These are phyloP conservation scores for Euphorbia celastroides DNA, from an alignment of 441 rosid genomes.

Conservation along the genomic window DNA sequence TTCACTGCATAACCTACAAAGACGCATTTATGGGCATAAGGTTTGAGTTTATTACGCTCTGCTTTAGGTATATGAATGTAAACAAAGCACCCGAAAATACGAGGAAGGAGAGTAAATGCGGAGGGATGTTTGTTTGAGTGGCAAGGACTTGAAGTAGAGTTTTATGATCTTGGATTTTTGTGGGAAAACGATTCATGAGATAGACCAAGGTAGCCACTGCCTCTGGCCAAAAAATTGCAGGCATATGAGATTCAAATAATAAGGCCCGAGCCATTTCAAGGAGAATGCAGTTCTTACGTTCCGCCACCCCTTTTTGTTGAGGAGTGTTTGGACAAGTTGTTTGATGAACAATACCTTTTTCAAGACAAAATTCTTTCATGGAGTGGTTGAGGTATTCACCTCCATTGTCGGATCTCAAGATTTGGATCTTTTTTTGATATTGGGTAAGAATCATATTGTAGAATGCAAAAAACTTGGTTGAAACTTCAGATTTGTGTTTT, in stretches of 20 bases:
- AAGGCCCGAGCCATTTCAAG: neutral
- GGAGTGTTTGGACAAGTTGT: constrained; percentile 1
- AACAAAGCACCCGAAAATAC: neutral
- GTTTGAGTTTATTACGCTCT: neutral
- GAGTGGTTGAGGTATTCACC: neutral
- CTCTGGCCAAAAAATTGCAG: too few relatives aligned
- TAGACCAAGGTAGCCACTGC: neutral
- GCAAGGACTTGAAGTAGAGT: neutral
- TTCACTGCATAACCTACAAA: neutral
- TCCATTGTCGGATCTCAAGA: neutral
- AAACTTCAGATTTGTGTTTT: neutral
- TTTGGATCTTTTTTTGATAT: neutral
- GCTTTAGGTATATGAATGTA: neutral
- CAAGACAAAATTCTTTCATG: neutral
- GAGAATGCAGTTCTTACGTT: neutral
- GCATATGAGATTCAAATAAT: neutral
- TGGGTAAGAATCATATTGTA: neutral
- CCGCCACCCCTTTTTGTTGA: constrained; percentile 3
- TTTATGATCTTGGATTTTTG: neutral
- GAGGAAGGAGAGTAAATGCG: neutral
- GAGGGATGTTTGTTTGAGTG: neutral
- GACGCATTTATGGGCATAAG: neutral
- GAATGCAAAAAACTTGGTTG: neutral
- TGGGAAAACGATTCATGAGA: neutral
- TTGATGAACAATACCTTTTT: neutral